Evolutionary conservation across 2,329 filamentous ascomycete genomes (phyloP).

Genomic region (Claviceps purpurea): DNA sequence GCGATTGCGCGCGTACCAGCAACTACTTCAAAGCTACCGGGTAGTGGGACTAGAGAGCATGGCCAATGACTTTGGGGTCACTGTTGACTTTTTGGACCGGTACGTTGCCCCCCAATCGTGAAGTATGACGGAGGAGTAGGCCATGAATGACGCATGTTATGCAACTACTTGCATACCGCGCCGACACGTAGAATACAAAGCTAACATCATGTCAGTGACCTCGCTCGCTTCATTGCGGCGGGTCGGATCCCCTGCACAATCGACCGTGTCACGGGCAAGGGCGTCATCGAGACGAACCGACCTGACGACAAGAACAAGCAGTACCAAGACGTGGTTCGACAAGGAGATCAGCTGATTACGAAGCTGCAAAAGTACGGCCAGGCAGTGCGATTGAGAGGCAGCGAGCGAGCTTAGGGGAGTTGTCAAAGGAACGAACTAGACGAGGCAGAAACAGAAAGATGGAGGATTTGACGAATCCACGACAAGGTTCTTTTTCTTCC

Average conservation of each 20-base stretch:
- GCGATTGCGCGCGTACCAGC: slow-evolving; percentile 90
- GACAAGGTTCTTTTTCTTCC: background rate
- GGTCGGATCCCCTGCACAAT: slow-evolving; percentile 94
- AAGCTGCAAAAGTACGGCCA: slow-evolving; percentile 99
- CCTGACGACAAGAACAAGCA: slow-evolving; percentile 99
- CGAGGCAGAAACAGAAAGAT: background rate
- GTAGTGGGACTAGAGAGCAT: slow-evolving; percentile 95
- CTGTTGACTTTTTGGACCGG: slow-evolving; percentile 91
- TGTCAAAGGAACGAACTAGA: background rate
- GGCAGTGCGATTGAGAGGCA: slow-evolving; percentile 83
- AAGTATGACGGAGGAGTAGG: too few relatives aligned
- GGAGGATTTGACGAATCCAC: background rate
- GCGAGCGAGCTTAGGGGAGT: slow-evolving; percentile 61
- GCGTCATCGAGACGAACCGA: slow-evolving; percentile 94
- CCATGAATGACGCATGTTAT: too few relatives aligned
- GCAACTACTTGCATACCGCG: too few relatives aligned
- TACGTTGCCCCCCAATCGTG: slow-evolving; percentile 29
- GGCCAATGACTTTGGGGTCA: slow-evolving; percentile 93
- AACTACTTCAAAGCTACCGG: slow-evolving; percentile 92
- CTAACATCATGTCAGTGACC: slow-evolving; percentile 45
- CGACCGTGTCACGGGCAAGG: slow-evolving; percentile 89
- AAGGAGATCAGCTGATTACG: slow-evolving; percentile 94
- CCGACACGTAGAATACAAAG: background rate
- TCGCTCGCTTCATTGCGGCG: slow-evolving; percentile 92
- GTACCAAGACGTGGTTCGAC: slow-evolving; percentile 94